Evolutionary conservation across 768 basidiomycete species (phyloP).

Genomic region (Epithele typhae): DNA sequence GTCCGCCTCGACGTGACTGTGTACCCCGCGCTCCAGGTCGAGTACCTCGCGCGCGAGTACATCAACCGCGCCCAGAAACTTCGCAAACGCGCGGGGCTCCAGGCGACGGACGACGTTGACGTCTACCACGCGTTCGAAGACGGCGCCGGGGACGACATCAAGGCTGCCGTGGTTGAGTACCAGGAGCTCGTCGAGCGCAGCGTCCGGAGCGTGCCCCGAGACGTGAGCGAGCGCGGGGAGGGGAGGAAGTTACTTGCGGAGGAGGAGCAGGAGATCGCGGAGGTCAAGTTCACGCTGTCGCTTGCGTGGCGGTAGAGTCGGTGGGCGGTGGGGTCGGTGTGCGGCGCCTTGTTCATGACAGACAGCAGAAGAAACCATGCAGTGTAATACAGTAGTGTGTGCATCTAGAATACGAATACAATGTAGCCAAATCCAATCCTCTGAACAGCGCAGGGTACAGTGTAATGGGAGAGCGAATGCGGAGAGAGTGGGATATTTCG

Average conservation of each 20-base stretch:
- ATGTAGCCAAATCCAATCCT: slow-evolving; percentile 23
- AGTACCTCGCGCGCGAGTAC: slow-evolving; percentile 87
- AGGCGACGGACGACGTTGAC: slow-evolving; percentile 90
- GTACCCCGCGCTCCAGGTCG: slow-evolving; percentile 79
- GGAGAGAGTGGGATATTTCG: no score
- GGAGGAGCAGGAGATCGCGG: slow-evolving; percentile 85
- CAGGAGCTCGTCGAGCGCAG: slow-evolving; percentile 68
- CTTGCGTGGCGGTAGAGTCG: slow-evolving; percentile 48
- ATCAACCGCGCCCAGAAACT: slow-evolving; percentile 93
- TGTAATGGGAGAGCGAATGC: no score
- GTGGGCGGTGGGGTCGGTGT: no score
- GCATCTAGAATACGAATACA: slow-evolving; percentile 25
- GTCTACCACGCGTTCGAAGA: slow-evolving; percentile 81
- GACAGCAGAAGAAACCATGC: slow-evolving; percentile 17
- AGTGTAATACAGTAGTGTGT: slow-evolving; percentile 29
- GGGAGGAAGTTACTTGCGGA: slow-evolving; percentile 58
- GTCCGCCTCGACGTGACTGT: slow-evolving; percentile 87
- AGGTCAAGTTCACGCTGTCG: slow-evolving; percentile 70
- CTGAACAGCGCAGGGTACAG: background rate
- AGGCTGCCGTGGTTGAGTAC: slow-evolving; percentile 61
- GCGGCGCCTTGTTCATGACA: no score
- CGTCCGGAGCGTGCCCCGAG: slow-evolving; percentile 65
- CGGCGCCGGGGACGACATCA: slow-evolving; percentile 59
- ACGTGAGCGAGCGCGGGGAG: slow-evolving; percentile 48
- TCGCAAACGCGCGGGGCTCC: slow-evolving; percentile 92